Evolutionary conservation across 371 early-diverging fungal species (phyloP).

Genomic region (Blastocladiella emersonii): DNA sequence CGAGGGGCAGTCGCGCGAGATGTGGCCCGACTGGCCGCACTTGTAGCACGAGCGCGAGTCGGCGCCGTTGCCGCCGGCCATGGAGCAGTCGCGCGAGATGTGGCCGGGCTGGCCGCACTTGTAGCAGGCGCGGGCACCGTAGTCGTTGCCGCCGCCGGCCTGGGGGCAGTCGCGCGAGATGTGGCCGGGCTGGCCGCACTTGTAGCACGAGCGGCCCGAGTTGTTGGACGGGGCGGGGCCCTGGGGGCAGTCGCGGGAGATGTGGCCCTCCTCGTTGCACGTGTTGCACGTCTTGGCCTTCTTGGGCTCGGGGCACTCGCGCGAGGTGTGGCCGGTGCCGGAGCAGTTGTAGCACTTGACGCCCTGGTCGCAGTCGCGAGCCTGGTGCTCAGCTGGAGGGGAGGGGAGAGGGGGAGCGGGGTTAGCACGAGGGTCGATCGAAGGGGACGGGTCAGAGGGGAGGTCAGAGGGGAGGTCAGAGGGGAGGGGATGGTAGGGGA

Average conservation of each 20-base stretch:
- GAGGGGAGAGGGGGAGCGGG: no score
- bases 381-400: background rate
- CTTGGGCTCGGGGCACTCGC: background rate
- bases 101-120: conserved; percentile 1
- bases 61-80: background rate
- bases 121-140: background rate
- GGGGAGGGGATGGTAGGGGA: background rate
- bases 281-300: background rate
- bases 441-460: background rate
- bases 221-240: background rate
- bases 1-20: conserved; percentile 2
- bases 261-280: background rate
- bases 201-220: background rate
- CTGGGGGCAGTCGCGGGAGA: background rate
- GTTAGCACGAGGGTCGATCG: background rate
- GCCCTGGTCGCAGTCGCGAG: background rate
- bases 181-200: conserved; percentile 2
- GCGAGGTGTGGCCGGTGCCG: conserved; percentile 3
- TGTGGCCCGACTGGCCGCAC: conserved; percentile 3
- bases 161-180: conserved; percentile 3
- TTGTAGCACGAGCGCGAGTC: conserved; percentile 1
- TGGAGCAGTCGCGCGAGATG: background rate
- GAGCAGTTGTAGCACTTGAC: conserved; percentile 5
- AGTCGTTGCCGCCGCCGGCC: background rate
- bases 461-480: background rate